Evolutionary conservation across 805 yeast genomes (phyloP), one percentile per base, ranked within the genome.

Genomic region (Dipodascopsis tothii): DNA sequence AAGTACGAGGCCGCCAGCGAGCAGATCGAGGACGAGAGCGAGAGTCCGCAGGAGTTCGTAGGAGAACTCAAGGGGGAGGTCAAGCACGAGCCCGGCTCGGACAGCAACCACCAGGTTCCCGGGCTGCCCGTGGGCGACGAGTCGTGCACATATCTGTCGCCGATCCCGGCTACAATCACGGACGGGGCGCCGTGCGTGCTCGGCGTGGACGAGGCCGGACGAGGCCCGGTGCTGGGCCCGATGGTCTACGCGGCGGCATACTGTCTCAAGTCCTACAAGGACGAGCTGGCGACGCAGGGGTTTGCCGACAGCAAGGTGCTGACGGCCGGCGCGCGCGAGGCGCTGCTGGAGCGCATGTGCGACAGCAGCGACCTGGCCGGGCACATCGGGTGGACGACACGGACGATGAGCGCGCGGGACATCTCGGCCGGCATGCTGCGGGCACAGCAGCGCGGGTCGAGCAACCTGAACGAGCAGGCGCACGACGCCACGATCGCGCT

Each of bases 131-230:
- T n/a, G n/a, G n/a, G n/a, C n/a, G n/a, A 48, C 34, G 21, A 22
- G 14, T 47, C 52, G 9, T 27, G 41, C 23, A 48, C 51, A 7
- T 44, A 44, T 34, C 55, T 44, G 22, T 39, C 52, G 20, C 39
- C 49, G 4, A 34, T 51, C 28, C 50, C 55, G 4, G n/a, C n/a
- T n/a, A 33, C 39, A 4, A 30, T 51, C 18, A n/a, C 34, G 14
- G 33, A 41, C 19, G 37, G 30, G 5, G 54, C 38, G 9, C 54
- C 57, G 5, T 65, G 62, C 16, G 71, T 80, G 5, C 63, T 92
- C 7, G 99, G 99, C 1, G 95, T 92, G 1, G 99, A 92, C 62
- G 99, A 92, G 61, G 99, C 99, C 0, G 99, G 99, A 1, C 72
- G 99, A 53, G 99, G 99, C 0, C 99, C 99, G 0, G 96, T 94